phyloP scores from a whole-genome alignment of 352 stramenopile species.

The Phytophthora hybrid region DNA sequence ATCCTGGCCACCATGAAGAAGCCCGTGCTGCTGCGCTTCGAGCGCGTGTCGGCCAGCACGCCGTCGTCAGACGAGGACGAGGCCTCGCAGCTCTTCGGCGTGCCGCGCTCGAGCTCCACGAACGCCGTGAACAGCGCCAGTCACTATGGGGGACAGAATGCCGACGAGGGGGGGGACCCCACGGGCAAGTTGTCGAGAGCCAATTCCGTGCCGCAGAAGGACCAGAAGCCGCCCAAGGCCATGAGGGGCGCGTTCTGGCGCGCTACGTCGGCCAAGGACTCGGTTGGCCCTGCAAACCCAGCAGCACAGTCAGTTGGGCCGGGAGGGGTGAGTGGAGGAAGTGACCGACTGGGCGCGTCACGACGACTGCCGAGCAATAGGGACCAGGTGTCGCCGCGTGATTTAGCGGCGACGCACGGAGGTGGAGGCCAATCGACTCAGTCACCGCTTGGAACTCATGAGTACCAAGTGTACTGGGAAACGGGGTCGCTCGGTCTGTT shows the following conservation, averaged over 20 bases:
- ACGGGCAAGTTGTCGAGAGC: constrained; percentile 56
- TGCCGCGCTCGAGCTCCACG: constrained; percentile 56
- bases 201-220: constrained; percentile 66
- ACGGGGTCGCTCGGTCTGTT: constrained; percentile 84
- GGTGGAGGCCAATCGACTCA: constrained; percentile 8
- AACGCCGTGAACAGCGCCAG: constrained; percentile 44
- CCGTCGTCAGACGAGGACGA: constrained; percentile 62
- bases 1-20: constrained; percentile 92
- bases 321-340: constrained; percentile 14
- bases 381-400: constrained; percentile 55
- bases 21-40: constrained; percentile 85
- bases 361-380: constrained; percentile 28
- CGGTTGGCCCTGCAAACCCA: constrained; percentile 13
- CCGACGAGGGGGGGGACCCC: constrained; percentile 30
- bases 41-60: constrained; percentile 59
- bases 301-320: constrained; percentile 19
- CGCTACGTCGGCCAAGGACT: constrained; percentile 51
- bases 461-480: constrained; percentile 86
- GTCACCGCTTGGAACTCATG: constrained; percentile 35
- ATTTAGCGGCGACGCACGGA: constrained; percentile 18
- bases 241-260: constrained; percentile 74
- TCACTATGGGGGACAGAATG: constrained; percentile 39
- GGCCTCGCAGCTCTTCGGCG: constrained; percentile 47
- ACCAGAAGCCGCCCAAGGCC: constrained; percentile 53
- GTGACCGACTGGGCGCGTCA: constrained; percentile 22